phyloP scores from a whole-genome alignment of 2,329 filamentous ascomycete genomes.

The Alternaria solani region DNA sequence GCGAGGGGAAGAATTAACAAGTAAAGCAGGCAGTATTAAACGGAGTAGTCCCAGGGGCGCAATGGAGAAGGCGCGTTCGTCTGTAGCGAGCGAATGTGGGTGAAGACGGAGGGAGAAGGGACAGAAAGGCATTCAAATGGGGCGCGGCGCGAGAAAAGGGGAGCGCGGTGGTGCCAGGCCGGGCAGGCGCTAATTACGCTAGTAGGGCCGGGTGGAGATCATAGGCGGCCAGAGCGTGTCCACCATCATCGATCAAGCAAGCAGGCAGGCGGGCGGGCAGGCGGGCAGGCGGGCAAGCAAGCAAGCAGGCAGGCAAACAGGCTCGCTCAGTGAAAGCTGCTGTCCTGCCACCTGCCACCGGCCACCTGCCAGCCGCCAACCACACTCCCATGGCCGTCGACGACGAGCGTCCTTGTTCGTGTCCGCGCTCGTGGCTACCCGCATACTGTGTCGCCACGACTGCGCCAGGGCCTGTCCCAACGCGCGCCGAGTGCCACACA shows the following conservation, averaged over 20 bases:
- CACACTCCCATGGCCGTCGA: background rate
- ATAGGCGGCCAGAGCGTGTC: conserved; percentile 25
- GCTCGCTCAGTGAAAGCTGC: background rate
- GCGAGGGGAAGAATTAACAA: conserved; percentile 52
- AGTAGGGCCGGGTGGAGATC: conserved; percentile 24
- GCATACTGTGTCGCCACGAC: conserved; percentile 1
- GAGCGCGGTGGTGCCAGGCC: conserved; percentile 28
- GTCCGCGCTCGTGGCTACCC: background rate
- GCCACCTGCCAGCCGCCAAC: background rate
- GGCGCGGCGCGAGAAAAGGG: conserved; percentile 27
- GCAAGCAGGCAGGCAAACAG: background rate
- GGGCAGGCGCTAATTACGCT: conserved; percentile 18
- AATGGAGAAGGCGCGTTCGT: conserved; percentile 34
- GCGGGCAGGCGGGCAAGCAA: background rate
- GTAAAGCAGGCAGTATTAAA: conserved; percentile 42
- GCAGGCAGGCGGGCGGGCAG: background rate
- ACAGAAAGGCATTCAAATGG: conserved; percentile 14
- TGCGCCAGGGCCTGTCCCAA: conserved; percentile 1
- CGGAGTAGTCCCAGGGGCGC: conserved; percentile 32
- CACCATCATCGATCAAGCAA: conserved; percentile 17
- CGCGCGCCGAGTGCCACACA: background rate
- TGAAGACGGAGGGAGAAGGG: conserved; percentile 29
- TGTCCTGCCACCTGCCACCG: background rate
- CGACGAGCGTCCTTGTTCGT: background rate
- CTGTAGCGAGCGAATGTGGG: conserved; percentile 32